Percentiles rank a stretch among this genome's conserved stretches.
phyloP scores from a whole-genome alignment of 2,329 filamentous ascomycete species.

The Botrytis galanthina region DNA sequence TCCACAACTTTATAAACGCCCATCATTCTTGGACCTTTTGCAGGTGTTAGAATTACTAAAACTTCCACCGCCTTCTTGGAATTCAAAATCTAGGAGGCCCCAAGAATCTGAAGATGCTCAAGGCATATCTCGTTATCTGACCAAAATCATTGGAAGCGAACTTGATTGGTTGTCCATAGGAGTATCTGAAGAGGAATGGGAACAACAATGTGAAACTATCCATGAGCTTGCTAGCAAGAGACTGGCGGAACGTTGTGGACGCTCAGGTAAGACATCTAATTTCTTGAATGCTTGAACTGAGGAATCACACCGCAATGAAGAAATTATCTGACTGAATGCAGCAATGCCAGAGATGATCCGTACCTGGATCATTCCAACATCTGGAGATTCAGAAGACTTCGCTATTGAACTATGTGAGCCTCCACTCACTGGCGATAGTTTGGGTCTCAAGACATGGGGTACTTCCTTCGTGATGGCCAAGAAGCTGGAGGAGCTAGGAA shows the following conservation, averaged over 20 bases:
- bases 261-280: constrained; percentile 52
- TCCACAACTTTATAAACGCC: constrained; percentile 79
- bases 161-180: constrained; percentile 61
- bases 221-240: constrained; percentile 79
- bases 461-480: constrained; percentile 83
- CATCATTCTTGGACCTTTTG: constrained; percentile 62
- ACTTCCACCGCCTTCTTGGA: constrained; percentile 68
- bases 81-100: constrained; percentile 33
- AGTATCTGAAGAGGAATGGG: constrained; percentile 20
- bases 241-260: constrained; percentile 81
- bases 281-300: neutral
- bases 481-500: constrained; percentile 54
- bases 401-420: constrained; percentile 79
- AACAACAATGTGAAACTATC: constrained; percentile 60
- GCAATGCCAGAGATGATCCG: constrained; percentile 64
- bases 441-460: constrained; percentile 95
- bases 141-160: constrained; percentile 63
- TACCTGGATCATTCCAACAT: constrained; percentile 55
- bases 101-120: constrained; percentile 45
- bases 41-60: constrained; percentile 64
- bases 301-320: neutral
- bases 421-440: constrained; percentile 78
- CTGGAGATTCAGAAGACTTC: constrained; percentile 42
- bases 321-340: constrained; percentile 25
- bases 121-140: constrained; percentile 64